These are phyloP conservation scores for Quercus gilva DNA, from an alignment of 306 rosid genomes.

Conservation along the genomic window DNA sequence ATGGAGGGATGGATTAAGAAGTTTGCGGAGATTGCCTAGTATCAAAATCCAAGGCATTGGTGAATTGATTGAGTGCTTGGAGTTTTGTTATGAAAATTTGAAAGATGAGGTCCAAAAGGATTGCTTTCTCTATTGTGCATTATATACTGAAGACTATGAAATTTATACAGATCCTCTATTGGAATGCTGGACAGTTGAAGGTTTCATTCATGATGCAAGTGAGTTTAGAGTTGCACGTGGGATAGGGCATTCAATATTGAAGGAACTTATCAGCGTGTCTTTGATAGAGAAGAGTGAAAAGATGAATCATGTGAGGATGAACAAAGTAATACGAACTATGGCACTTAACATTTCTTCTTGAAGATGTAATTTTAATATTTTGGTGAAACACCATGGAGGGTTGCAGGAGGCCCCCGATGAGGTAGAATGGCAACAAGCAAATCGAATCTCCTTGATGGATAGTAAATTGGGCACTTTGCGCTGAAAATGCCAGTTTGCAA, in stretches of 20 bases:
- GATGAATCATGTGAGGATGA: constrained; percentile 24
- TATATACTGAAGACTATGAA: constrained; percentile 23
- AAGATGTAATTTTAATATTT: neutral
- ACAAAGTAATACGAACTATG: constrained; percentile 19
- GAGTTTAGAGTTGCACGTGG: neutral
- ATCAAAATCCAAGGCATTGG: neutral
- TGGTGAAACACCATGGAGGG: neutral
- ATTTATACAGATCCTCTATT: constrained; percentile 20
- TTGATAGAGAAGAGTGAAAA: constrained; percentile 14
- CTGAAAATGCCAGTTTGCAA: neutral
- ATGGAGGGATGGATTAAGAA: constrained; percentile 16
- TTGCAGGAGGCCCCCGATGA: no score
- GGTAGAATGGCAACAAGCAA: neutral
- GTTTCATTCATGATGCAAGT: constrained; percentile 2
- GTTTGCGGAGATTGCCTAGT: constrained; percentile 24
- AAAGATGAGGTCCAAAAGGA: neutral
- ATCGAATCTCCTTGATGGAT: constrained; percentile 11
- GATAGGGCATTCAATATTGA: neutral
- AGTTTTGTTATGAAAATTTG: neutral
- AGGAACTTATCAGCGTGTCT: constrained; percentile 16
- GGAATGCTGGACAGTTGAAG: constrained; percentile 31
- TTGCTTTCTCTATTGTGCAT: constrained; percentile 8
- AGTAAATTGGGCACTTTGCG: neutral
- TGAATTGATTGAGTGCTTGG: neutral
- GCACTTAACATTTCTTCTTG: constrained; percentile 18